Conservation (phyloP, 805 yeast species). For the Myxozyma sirexii region DNA sequence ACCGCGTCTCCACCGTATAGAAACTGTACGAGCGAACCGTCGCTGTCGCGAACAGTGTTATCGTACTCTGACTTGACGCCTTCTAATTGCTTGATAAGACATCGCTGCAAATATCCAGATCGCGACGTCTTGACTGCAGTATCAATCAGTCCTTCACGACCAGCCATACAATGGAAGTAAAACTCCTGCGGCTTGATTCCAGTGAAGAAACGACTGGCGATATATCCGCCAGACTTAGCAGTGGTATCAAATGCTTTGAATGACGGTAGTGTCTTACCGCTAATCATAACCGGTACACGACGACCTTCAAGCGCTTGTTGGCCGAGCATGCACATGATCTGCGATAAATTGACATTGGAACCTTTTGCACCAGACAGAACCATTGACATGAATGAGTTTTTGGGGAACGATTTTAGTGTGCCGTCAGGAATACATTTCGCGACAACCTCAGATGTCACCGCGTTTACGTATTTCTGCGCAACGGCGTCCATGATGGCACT, state of each 20-base stretch:
- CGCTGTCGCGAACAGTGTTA: conserved; percentile 92
- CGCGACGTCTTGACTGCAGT: conserved; percentile 98
- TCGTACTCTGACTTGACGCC: conserved; percentile 95
- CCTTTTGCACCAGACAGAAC: conserved; percentile 99
- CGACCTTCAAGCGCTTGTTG: conserved; percentile 99
- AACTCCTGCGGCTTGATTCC: conserved; percentile 98
- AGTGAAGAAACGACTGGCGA: conserved; percentile 94
- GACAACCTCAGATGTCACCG: conserved; percentile 93
- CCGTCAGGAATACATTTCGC: conserved; percentile 94
- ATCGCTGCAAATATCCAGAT: conserved; percentile 97
- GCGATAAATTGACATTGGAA: conserved; percentile 96
- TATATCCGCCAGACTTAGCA: conserved; percentile 98
- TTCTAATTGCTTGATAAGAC: conserved; percentile 96
- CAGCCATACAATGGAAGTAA: conserved; percentile 99
- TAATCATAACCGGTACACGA: conserved; percentile 98
- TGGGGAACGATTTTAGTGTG: conserved; percentile 92
- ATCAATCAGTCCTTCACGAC: conserved; percentile 99
- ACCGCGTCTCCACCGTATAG: conserved; percentile 96
- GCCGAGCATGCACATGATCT: conserved; percentile 98
- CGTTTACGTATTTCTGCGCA: conserved; percentile 87
- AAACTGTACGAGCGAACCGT: conserved; percentile 87
- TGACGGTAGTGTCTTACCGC: conserved; percentile 95
- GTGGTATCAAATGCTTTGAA: conserved; percentile 96
- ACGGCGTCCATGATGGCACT: conserved; percentile 94
- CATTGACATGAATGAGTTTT: conserved; percentile 98